phyloP scores from a whole-genome alignment of 1,284 basidiomycete genomes.

The Phellinidium pouzarii region DNA sequence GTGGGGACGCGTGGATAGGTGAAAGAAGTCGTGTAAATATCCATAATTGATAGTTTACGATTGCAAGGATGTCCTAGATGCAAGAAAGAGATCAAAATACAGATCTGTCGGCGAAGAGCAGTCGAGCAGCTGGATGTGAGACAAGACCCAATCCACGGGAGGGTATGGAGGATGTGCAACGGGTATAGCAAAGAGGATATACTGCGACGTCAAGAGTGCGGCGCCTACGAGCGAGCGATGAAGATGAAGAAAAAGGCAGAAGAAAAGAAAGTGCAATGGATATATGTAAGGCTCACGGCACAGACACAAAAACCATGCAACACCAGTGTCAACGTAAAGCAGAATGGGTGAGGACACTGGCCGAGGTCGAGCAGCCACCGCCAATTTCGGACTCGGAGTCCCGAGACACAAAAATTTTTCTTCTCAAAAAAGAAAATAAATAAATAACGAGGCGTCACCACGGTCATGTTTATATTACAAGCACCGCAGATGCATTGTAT shows the following conservation, averaged over 20 bases:
- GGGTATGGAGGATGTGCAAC: conserved; percentile 15
- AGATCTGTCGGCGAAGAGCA: conserved; percentile 1
- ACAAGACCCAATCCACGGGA: background rate
- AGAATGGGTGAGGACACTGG: background rate
- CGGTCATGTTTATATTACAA: too few relatives aligned
- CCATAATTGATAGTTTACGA: conserved; percentile 49
- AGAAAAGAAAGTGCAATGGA: conserved; percentile 25
- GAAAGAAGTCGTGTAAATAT: conserved; percentile 90
- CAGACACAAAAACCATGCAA: background rate
- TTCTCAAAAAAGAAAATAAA: too few relatives aligned
- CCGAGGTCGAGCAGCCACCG: background rate
- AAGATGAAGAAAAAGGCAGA: conserved; percentile 25
- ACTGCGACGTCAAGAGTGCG: conserved; percentile 8
- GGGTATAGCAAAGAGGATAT: conserved; percentile 20
- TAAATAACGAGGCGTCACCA: too few relatives aligned
- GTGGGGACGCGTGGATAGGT: conserved; percentile 75
- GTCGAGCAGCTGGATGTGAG: background rate
- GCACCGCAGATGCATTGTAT: background rate
- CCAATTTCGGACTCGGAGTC: background rate
- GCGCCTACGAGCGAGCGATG: conserved; percentile 14
- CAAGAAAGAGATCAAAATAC: conserved; percentile 7
- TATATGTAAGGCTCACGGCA: conserved; percentile 18
- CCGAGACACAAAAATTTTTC: conserved; percentile 1
- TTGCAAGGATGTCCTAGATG: background rate
- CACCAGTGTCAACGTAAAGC: background rate